Base-by-base conservation (phyloP, 2,329 filamentous ascomycete species). In the Xylaria sp. region DNA sequence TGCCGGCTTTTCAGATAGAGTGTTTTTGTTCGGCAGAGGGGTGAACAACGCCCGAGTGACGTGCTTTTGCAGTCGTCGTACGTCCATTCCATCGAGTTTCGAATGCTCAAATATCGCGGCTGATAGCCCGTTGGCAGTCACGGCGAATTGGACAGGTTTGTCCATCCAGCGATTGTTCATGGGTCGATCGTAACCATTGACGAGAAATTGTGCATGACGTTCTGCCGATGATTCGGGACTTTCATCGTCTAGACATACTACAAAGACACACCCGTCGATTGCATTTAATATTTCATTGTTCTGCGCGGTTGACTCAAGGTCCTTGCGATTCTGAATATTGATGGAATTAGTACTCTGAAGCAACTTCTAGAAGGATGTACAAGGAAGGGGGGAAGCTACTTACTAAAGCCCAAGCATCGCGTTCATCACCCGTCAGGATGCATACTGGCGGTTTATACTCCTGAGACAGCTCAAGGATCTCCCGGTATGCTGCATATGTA, bases 151-250 rank as follows among this genome's bases (percentile, higher is more conserved):
- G 6, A 67, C 29, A 0, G 67, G 22, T 60, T 72, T 71, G 45
- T 72, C 70, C 2, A 71, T 58, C 70, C 69, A 72, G 13, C 69
- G 56, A 51, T 70, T 70, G 13, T 56, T 47, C 10, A 69, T 67
- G 10, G 66, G 63, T 1, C 51, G 60, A 1, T 47, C 10, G 0
- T 38, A 33, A 11, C 66, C 66, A 25, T 69, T 67, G 1, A 67
- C 25, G 2, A 68, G 61, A 47, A 69, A 70, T 22, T 70, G 66
- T 9, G 55, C 65, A 17, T 63, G 47, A 7, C 66, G 63, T 27
- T 65, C 63, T 2, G 63, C 57, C 5, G 69, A 10, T 5, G 20
- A 63, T 2, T 5, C 25, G 0, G 69, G 69, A 10, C 63, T 51
- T 38, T 70, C 66, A 17, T 69, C 69, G 39, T 67, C 69, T n/a